Evolutionary conservation across 805 yeast genomes (phyloP), one percentile per base, ranked within the genome.

Genomic region (Yamadazyma takamatsuzukensis): DNA sequence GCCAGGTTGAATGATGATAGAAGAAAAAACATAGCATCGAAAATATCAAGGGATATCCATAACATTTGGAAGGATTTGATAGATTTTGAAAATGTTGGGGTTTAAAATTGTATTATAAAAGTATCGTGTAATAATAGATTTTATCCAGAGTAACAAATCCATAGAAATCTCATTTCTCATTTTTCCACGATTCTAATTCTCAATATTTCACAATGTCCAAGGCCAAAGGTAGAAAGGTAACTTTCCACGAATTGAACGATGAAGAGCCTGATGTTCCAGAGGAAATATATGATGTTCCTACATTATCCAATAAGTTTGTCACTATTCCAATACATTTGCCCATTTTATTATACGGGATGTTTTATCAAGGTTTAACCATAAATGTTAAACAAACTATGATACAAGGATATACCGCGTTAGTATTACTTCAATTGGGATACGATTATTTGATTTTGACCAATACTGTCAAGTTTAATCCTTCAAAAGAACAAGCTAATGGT

Each of bases 1-100:
- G 63, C 76, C 17, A 64, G 61, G 19, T 52, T 83, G 46, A 76
- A 75, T 32, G 76, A 76, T 30, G 81, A 74, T 31, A 70, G 74
- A 43, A 74, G 80, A 54, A 64, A 57, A 23, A 65, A 64, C 23
- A 59, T 80, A 21, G 72, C 79, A 6, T 58, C 66, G 18, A 81
- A 79, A 47, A 74, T 79, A 6, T 49, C 67, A 12, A 77, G 83
- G 2, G 76, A 74, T 45, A 70, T 67, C 39, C 65, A 68, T 32
- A 87, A 81, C 22, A 61, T 81, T 6, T 83, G 87, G 79, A 73
- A 72, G 41, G 90, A 83, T 51, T 53, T 83, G 28, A 67, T 78
- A 19, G 77, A 74, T 41, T 58, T 75, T 27, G 82, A 76, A 40
- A 70, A 68, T 34, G 54, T 44, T 47, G 45, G n/a, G n/a, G n/a